Evolutionary conservation across 2,329 filamentous ascomycete species (phyloP).

Genomic region (Fusarium bulbicola): DNA sequence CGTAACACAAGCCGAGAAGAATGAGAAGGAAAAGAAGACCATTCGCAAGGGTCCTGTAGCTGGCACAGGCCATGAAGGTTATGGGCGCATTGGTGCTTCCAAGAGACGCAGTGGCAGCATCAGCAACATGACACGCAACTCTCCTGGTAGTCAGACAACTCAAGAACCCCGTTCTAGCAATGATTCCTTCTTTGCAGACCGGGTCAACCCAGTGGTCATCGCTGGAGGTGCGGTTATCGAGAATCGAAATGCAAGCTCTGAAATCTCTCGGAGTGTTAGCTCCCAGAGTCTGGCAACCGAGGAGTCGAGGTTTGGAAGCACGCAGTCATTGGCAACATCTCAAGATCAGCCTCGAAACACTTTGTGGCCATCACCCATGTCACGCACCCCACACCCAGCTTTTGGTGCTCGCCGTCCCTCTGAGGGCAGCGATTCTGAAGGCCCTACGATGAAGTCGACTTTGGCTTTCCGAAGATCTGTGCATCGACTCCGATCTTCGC

Average conservation of each 20-base stretch:
- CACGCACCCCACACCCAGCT: constrained; percentile 46
- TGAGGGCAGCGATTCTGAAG: constrained; percentile 66
- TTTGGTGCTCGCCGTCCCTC: constrained; percentile 56
- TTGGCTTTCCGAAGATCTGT: constrained; percentile 65
- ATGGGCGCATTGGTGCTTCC: constrained; percentile 70
- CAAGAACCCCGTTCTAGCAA: constrained; percentile 61
- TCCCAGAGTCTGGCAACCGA: constrained; percentile 55
- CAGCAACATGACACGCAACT: constrained; percentile 57
- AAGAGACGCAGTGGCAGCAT: constrained; percentile 72
- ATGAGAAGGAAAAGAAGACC: constrained; percentile 51
- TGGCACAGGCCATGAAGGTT: constrained; percentile 93
- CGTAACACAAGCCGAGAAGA: constrained; percentile 59
- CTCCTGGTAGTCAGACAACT: constrained; percentile 56
- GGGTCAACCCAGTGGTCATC: constrained; percentile 73
- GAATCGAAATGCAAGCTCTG: constrained; percentile 64
- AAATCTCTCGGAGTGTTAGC: constrained; percentile 60
- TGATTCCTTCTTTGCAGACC: constrained; percentile 68
- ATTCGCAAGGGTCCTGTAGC: constrained; percentile 82
- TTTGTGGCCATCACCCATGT: constrained; percentile 64
- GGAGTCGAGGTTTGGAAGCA: constrained; percentile 51
- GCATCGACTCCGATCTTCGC: constrained; percentile 58
- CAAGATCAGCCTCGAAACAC: constrained; percentile 54
- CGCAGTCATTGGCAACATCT: constrained; percentile 53
- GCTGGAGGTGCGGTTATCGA: constrained; percentile 70
- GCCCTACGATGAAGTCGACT: constrained; percentile 57